A percentile compares a stretch with the other conserved stretches of the same genome.
These are phyloP conservation scores for Leccinum obscurum DNA, from an alignment of 768 basidiomycete genomes.

Conservation along the genomic window DNA sequence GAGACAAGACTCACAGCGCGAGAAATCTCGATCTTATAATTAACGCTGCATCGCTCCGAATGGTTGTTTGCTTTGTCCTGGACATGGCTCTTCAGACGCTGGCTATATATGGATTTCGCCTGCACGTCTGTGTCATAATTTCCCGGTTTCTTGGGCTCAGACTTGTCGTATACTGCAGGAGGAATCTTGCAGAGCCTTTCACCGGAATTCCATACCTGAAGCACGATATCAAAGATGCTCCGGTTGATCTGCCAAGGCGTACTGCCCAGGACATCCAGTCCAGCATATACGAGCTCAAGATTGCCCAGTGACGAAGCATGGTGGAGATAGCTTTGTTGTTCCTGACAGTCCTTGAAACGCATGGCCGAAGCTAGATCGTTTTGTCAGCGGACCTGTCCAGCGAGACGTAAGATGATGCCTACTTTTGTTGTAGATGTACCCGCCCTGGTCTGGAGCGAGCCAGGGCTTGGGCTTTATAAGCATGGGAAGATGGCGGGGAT, in stretches of 20 bases:
- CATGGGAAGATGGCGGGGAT: slow-evolving; percentile 97
- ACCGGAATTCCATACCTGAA: slow-evolving; percentile 86
- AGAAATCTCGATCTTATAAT: slow-evolving; percentile 97
- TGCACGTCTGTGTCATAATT: slow-evolving; percentile 52
- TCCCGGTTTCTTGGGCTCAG: slow-evolving; percentile 56
- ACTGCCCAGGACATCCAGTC: slow-evolving; percentile 84
- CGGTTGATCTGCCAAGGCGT: slow-evolving; percentile 92
- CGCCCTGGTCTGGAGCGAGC: slow-evolving; percentile 74
- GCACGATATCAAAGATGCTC: slow-evolving; percentile 69
- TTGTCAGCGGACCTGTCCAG: slow-evolving; percentile 1
- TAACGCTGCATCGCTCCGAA: slow-evolving; percentile 88
- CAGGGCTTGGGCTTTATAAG: slow-evolving; percentile 88
- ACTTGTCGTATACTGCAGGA: slow-evolving; percentile 60
- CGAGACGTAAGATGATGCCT: slow-evolving; percentile 24
- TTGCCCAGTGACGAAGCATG: slow-evolving; percentile 72
- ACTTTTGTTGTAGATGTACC: slow-evolving; percentile 81
- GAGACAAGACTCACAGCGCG: slow-evolving; percentile 61
- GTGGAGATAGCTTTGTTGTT: slow-evolving; percentile 77
- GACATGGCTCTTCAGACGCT: slow-evolving; percentile 52
- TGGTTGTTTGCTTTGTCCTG: slow-evolving; percentile 78
- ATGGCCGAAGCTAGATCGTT: slow-evolving; percentile 60
- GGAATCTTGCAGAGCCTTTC: slow-evolving; percentile 83
- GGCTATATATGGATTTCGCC: slow-evolving; percentile 54
- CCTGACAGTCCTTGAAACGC: slow-evolving; percentile 90
- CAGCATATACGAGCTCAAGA: slow-evolving; percentile 83